These are phyloP conservation scores for Boechera stricta DNA, from an alignment of 345 rosid species.

Conservation along the genomic window DNA sequence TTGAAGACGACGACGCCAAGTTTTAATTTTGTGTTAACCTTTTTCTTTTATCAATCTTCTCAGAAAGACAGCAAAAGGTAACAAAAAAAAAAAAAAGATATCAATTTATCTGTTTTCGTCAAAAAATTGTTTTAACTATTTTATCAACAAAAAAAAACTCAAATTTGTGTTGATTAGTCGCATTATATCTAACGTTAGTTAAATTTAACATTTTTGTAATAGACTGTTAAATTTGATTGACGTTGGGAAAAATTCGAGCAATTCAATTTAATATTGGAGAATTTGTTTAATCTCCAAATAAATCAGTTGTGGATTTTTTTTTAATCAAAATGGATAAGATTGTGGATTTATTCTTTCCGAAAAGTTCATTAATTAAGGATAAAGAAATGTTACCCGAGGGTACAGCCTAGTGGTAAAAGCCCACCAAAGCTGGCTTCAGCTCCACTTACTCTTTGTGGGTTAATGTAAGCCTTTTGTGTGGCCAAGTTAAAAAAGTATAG, in stretches of 20 bases:
- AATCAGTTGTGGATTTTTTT: background rate
- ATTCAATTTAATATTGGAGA: background rate
- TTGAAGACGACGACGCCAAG: slow-evolving; percentile 14
- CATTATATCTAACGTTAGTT: background rate
- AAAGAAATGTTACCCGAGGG: background rate
- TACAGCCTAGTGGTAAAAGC: slow-evolving; percentile 11
- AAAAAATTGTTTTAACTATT: no score
- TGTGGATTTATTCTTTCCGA: no score
- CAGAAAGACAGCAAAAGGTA: no score
- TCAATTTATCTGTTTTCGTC: no score
- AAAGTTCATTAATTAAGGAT: background rate
- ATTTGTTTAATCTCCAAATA: background rate
- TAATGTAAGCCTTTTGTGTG: slow-evolving; percentile 27
- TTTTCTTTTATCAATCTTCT: no score
- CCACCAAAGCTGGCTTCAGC: slow-evolving; percentile 25
- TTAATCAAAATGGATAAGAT: no score
- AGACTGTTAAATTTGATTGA: background rate
- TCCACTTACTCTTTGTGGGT: slow-evolving; percentile 28
- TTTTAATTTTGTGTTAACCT: background rate
- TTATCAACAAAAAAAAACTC: no score
- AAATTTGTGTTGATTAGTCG: no score
- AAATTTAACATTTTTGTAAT: background rate
- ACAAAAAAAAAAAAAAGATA: no score
- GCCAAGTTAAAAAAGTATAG: background rate
- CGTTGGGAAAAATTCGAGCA: background rate